Evolutionary conservation across 768 basidiomycete species (phyloP).

Genomic region (Daedalea quercina): DNA sequence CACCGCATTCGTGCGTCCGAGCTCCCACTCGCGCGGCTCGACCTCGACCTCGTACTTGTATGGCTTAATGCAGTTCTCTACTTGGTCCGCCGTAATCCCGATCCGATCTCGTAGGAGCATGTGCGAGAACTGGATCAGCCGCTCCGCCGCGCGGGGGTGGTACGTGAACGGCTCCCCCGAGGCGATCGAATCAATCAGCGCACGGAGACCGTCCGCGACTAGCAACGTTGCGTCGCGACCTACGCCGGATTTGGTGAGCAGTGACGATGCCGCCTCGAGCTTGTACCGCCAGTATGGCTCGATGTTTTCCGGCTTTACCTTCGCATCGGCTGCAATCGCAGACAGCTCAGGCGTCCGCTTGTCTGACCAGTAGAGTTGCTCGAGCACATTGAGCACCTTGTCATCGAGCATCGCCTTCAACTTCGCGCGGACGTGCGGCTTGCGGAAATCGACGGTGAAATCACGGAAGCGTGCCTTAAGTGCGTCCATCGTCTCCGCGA

Average conservation of each 20-base stretch:
- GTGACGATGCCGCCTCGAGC: conserved; percentile 86
- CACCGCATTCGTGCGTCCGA: conserved; percentile 68
- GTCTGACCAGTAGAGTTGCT: conserved; percentile 96
- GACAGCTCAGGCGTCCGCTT: conserved; percentile 75
- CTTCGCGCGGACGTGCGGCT: conserved; percentile 81
- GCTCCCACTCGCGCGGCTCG: conserved; percentile 88
- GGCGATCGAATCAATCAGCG: conserved; percentile 86
- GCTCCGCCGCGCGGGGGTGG: conserved; percentile 85
- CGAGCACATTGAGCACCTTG: conserved; percentile 94
- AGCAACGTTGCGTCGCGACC: conserved; percentile 91
- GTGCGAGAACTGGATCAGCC: conserved; percentile 89
- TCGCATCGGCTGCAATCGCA: conserved; percentile 60
- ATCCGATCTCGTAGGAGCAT: conserved; percentile 89
- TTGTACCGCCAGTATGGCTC: conserved; percentile 96
- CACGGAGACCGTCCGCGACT: conserved; percentile 88
- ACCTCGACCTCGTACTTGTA: conserved; percentile 99
- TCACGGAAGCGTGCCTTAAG: conserved; percentile 89
- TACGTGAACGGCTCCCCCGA: conserved; percentile 84
- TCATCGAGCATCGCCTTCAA: conserved; percentile 93
- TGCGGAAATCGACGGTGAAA: conserved; percentile 77
- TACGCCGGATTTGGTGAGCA: conserved; percentile 93
- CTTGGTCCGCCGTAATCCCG: conserved; percentile 93
- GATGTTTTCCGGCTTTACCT: conserved; percentile 65
- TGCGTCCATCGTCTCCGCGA: conserved; percentile 92
- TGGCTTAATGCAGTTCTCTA: conserved; percentile 99